Evolutionary conservation across 2,329 filamentous ascomycete genomes (phyloP), one percentile per base, ranked within the genome.

Genomic region (Curvularia sp.): DNA sequence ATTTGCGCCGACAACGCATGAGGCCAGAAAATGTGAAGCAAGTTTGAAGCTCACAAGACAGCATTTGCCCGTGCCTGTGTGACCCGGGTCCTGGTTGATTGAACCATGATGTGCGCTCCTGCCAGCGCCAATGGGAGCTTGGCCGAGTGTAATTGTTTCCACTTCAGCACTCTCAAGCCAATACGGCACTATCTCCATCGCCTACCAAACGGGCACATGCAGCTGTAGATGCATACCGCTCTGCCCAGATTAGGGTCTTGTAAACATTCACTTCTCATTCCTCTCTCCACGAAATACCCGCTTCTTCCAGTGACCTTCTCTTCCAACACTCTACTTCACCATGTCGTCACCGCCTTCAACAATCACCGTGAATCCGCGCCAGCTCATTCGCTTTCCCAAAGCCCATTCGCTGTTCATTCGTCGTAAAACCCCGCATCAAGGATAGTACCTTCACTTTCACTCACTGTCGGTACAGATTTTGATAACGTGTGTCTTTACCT

Each of bases 1-100:
- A 74, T 74, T 21, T 70, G 68, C 56, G 70, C 71, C 12, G 71
- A 74, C 60, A 68, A 70, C 42, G 69, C 68, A 46, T 73, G 55
- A 65, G 9, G 23, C 23, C 12, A 28, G 27, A 21, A 7, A 10
- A 28, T 8, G 42, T 49, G 39, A 18, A 34, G 3, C 15, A 12
- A 38, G 7, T 15, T 10, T 28, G 32, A 36, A 45, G 19, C 32
- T 36, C 30, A 36, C 25, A 6, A 27, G 38, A 42, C 15, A 27
- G 23, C 19, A 27, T 28, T n/a, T 10, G 19, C 5, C 19, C 27
- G 30, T 23, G 23, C 8, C 34, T n/a, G 36, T 15, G 36, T 47
- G 21, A 23, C 18, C 9, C 12, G n/a, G n/a, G 7, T 36, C 25
- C 49, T 42, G 32, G 48, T 28, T 21, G 42, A 39, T 23, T 23